Evolutionary conservation across 2,329 filamentous ascomycete genomes (phyloP).

Genomic region (Botrytis medusae): DNA sequence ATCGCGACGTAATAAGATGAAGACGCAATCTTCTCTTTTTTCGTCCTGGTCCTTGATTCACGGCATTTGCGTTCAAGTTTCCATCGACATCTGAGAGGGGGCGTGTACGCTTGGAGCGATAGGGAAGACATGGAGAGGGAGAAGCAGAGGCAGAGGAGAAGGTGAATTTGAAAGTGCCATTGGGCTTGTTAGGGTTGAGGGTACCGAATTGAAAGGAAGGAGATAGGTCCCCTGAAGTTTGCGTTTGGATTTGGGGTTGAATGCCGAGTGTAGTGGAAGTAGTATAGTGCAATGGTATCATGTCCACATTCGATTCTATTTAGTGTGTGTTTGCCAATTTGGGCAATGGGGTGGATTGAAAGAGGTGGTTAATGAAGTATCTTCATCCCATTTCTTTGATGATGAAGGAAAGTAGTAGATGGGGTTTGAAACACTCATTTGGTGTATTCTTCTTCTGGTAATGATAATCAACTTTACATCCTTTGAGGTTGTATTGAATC

Average conservation of each 20-base stretch:
- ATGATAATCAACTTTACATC: neutral
- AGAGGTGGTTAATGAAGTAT: conserved; percentile 32
- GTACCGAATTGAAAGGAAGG: conserved; percentile 22
- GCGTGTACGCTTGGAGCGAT: conserved; percentile 37
- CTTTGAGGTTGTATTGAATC: neutral
- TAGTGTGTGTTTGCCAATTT: neutral
- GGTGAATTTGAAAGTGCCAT: conserved; percentile 36
- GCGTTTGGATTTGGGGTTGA: conserved; percentile 29
- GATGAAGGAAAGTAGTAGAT: conserved; percentile 9
- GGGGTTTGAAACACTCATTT: neutral
- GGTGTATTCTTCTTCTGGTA: neutral
- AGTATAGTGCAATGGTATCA: conserved; percentile 30
- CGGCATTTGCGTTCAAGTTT: conserved; percentile 20
- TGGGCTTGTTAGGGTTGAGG: neutral
- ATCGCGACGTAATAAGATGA: conserved; percentile 65
- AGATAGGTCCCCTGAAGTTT: neutral
- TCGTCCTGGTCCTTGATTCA: conserved; percentile 34
- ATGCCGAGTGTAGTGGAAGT: conserved; percentile 20
- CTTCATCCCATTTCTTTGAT: conserved; percentile 40
- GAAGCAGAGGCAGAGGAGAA: conserved; percentile 41
- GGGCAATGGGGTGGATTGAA: neutral
- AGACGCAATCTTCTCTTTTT: conserved; percentile 69
- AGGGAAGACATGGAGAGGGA: conserved; percentile 25
- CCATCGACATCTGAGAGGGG: conserved; percentile 41
- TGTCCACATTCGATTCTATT: conserved; percentile 35